phyloP scores from a whole-genome alignment of 495 filamentous ascomycete species.

The Hypoxylon rickii region DNA sequence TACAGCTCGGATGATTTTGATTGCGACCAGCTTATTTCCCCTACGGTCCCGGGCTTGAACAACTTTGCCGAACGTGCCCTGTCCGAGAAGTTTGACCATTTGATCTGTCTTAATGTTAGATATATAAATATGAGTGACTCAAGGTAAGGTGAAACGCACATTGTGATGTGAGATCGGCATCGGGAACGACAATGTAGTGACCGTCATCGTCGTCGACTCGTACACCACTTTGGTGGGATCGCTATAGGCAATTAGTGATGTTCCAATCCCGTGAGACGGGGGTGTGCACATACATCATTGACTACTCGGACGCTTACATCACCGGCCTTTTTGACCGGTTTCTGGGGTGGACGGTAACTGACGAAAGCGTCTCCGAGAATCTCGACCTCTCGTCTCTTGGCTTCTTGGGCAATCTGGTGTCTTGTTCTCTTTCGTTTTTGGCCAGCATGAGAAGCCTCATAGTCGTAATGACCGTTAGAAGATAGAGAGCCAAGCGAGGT shows the following conservation, averaged over 20 bases:
- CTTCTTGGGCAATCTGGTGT: slow-evolving; percentile 77
- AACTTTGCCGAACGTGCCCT: slow-evolving; percentile 98
- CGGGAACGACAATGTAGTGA: slow-evolving; percentile 88
- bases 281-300: slow-evolving; percentile 70
- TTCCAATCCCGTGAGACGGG: slow-evolving; percentile 8
- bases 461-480: slow-evolving; percentile 65
- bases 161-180: slow-evolving; percentile 81
- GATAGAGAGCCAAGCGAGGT: slow-evolving; percentile 79
- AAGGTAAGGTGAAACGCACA: slow-evolving; percentile 65
- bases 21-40: slow-evolving; percentile 77
- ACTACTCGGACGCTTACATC: slow-evolving; percentile 86
- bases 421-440: slow-evolving; percentile 89
- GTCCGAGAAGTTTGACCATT: slow-evolving; percentile 85
- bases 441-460: slow-evolving; percentile 57
- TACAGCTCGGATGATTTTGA: slow-evolving; percentile 97
- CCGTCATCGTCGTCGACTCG: slow-evolving; percentile 92
- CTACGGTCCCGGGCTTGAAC: slow-evolving; percentile 85
- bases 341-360: slow-evolving; percentile 81
- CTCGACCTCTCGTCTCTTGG: slow-evolving; percentile 73
- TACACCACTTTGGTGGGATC: slow-evolving; percentile 56
- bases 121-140: slow-evolving; percentile 5
- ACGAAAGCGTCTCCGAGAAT: slow-evolving; percentile 70
- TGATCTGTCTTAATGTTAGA: slow-evolving; percentile 65
- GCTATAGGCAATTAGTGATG: slow-evolving; percentile 36
- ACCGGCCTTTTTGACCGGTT: slow-evolving; percentile 86